Conservation (phyloP, 495 filamentous ascomycete genomes). For the Hapsidospora chrysogenum region DNA sequence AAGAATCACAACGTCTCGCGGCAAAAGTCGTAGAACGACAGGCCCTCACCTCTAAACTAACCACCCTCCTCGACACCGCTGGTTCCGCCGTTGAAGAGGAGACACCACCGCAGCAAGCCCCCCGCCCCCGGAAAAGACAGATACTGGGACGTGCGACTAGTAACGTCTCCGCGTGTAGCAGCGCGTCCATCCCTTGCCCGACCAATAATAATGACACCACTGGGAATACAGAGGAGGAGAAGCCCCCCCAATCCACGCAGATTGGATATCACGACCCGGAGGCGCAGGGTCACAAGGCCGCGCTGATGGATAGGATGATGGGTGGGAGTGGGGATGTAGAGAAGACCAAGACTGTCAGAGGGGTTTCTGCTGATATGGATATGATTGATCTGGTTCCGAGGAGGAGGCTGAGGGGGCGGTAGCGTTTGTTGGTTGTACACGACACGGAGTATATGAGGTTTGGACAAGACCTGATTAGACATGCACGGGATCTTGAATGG, state of each 20-base stretch:
- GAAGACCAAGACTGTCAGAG: no score
- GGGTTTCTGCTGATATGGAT: no score
- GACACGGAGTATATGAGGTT: no score
- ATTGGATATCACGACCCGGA: slow-evolving; percentile 30
- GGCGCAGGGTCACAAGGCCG: slow-evolving; percentile 14
- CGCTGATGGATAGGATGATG: slow-evolving; percentile 17
- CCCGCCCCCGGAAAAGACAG: slow-evolving; percentile 18
- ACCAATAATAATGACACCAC: slow-evolving; percentile 5
- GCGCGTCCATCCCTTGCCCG: slow-evolving; percentile 2
- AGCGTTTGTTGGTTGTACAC: no score
- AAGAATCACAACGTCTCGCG: slow-evolving; percentile 4
- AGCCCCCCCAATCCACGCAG: slow-evolving; percentile 24
- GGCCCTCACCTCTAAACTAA: slow-evolving; percentile 13
- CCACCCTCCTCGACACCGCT: slow-evolving; percentile 9
- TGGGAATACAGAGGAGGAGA: slow-evolving; percentile 3
- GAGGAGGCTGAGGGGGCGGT: not conserved
- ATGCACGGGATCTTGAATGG: no score
- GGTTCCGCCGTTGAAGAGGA: slow-evolving; percentile 6
- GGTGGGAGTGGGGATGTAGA: slow-evolving; percentile 2
- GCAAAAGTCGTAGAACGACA: slow-evolving; percentile 8
- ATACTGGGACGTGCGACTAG: slow-evolving; percentile 33
- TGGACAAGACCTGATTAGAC: no score
- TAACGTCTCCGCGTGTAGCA: slow-evolving; percentile 27
- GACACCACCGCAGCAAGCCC: slow-evolving; percentile 3
- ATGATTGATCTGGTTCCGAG: no score